Evolutionary conservation across 31 red algal species (phyloP).

Genomic region (Pterothamnion heteromorphum): DNA sequence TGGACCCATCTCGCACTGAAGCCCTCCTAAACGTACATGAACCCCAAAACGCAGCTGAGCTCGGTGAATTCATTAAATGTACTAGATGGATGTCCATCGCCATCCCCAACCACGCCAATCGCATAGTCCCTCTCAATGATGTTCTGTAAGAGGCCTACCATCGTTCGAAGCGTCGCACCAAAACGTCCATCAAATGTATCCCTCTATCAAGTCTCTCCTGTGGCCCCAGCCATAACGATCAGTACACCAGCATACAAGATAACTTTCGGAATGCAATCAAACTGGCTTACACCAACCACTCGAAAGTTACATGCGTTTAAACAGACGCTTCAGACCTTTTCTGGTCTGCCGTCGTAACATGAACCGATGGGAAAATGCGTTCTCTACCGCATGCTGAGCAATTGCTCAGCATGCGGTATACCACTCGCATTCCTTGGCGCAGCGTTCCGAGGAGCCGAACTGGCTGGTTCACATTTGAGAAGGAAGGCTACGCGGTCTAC

Average conservation of each 20-base stretch:
- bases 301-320: conserved; percentile 13
- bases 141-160: conserved; percentile 30
- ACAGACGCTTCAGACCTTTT: conserved; percentile 31
- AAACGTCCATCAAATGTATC: conserved; percentile 7
- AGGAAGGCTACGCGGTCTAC: conserved; percentile 22
- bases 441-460: background rate
- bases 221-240: background rate
- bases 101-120: conserved; percentile 32
- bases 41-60: conserved; percentile 21
- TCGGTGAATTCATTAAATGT: conserved; percentile 49
- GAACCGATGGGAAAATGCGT: background rate
- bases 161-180: conserved; percentile 12
- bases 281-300: background rate
- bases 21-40: background rate
- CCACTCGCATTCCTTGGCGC: conserved; percentile 42
- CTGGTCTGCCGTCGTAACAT: conserved; percentile 43
- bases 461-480: conserved; percentile 36
- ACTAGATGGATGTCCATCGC: conserved; percentile 14
- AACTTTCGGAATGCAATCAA: background rate
- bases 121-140: conserved; percentile 11
- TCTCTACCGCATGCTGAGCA: background rate
- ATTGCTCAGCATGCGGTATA: background rate
- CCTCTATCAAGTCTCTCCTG: conserved; percentile 1
- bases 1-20: conserved; percentile 1
- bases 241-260: conserved; percentile 16